Percentiles rank a stretch among this genome's conserved stretches.
phyloP scores from a whole-genome alignment of 192 early-diverging fungal genomes.

The Spizellomyces sp. region DNA sequence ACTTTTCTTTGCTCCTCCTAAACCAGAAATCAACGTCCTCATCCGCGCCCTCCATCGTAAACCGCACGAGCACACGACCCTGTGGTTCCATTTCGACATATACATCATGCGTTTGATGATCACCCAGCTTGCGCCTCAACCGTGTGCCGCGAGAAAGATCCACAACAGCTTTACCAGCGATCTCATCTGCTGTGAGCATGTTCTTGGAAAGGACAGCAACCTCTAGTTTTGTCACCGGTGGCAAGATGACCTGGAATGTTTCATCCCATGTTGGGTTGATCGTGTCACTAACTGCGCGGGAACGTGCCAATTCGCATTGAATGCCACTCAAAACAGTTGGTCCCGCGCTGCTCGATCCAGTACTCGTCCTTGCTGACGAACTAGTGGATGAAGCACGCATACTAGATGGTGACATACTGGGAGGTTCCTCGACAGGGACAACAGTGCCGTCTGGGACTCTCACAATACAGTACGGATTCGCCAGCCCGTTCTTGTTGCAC shows the following conservation, averaged over 20 bases:
- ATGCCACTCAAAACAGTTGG: constrained; percentile 43
- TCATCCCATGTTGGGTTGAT: constrained; percentile 63
- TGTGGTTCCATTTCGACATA: constrained; percentile 61
- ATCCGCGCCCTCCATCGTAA: constrained; percentile 59
- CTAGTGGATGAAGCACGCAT: not conserved
- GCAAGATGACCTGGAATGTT: constrained; percentile 52
- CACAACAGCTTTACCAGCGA: constrained; percentile 49
- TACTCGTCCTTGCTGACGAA: not conserved
- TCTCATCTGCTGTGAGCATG: constrained; percentile 52
- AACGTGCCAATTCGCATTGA: constrained; percentile 48
- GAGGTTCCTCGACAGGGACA: constrained; percentile 40
- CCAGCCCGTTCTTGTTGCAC: constrained; percentile 52
- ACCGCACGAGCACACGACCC: constrained; percentile 51
- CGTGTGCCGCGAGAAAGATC: constrained; percentile 44
- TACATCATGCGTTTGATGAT: constrained; percentile 62
- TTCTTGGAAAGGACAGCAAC: constrained; percentile 51
- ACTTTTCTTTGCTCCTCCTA: constrained; percentile 45
- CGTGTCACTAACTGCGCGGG: constrained; percentile 48
- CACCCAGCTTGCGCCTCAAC: constrained; percentile 43
- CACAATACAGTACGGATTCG: constrained; percentile 55
- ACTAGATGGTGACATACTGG: constrained; percentile 13
- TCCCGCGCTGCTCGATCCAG: constrained; percentile 11
- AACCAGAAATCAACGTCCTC: constrained; percentile 66
- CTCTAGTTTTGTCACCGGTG: constrained; percentile 52
- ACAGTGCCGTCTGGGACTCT: constrained; percentile 59